Conservation (phyloP, 2,329 filamentous ascomycete genomes). For the Microsporum canis region DNA sequence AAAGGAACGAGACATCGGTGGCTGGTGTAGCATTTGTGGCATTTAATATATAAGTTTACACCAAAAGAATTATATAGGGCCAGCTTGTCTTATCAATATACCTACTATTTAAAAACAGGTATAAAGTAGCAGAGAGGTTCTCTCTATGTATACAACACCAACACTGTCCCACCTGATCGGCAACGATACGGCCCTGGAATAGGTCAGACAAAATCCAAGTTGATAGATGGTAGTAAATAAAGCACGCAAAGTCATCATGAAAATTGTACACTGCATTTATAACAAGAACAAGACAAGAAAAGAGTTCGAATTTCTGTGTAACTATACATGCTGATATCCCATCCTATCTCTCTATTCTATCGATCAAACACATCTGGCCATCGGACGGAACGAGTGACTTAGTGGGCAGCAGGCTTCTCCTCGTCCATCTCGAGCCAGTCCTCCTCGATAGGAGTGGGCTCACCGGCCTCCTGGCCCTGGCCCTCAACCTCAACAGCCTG, state of each 20-base stretch:
- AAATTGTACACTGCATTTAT: background rate
- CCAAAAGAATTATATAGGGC: no score
- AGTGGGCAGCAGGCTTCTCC: slow-evolving; percentile 38
- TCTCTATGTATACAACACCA: background rate
- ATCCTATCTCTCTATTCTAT: slow-evolving; percentile 6
- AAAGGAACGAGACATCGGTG: no score
- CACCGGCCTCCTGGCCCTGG: slow-evolving; percentile 45
- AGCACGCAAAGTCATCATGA: background rate
- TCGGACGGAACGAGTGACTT: slow-evolving; percentile 11
- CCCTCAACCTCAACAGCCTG: slow-evolving; percentile 94
- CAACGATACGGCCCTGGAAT: background rate
- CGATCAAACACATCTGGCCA: background rate
- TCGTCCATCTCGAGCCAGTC: slow-evolving; percentile 77
- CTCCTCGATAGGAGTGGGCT: slow-evolving; percentile 51
- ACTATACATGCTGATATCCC: slow-evolving; percentile 10
- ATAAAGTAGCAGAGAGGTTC: no score
- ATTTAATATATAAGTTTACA: no score
- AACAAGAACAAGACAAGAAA: background rate
- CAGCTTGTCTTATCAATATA: no score
- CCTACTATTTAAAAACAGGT: no score
- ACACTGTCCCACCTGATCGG: background rate
- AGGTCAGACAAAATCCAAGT: background rate
- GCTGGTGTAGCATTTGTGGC: no score
- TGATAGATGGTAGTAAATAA: background rate
- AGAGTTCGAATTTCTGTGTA: slow-evolving; percentile 4